phyloP scores from a whole-genome alignment of 2,329 filamentous ascomycete species.

The Colletotrichum cereale region DNA sequence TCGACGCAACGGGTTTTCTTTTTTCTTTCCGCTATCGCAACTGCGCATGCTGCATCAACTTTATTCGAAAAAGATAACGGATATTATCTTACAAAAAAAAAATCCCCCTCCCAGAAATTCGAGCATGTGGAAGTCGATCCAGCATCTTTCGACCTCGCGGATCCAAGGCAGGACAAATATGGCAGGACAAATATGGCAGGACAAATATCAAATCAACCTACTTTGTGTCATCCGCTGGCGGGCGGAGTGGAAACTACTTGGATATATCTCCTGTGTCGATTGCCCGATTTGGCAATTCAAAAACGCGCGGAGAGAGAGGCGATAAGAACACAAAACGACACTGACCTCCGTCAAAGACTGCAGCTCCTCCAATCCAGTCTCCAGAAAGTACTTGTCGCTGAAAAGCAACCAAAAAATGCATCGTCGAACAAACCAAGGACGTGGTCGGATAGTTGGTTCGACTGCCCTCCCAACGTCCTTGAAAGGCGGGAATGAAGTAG shows the following conservation, averaged over 20 bases:
- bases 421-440: neutral
- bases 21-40: neutral
- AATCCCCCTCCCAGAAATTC: neutral
- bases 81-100: neutral
- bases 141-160: neutral
- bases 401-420: neutral
- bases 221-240: neutral
- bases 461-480: constrained; percentile 34
- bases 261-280: neutral
- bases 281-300: neutral
- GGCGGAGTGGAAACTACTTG: too few relatives aligned
- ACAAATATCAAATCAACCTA: neutral
- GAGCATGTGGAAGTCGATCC: neutral
- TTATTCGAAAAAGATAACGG: neutral
- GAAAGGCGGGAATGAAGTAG: constrained; percentile 35
- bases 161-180: neutral
- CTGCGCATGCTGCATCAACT: neutral
- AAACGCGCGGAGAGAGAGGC: neutral
- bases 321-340: neutral
- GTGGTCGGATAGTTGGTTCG: constrained; percentile 39
- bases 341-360: neutral
- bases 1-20: neutral
- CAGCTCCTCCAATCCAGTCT: neutral
- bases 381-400: neutral
- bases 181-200: too few relatives aligned